Base-by-base conservation (phyloP, 139 green algal genomes). In the Asterochloris erici region DNA sequence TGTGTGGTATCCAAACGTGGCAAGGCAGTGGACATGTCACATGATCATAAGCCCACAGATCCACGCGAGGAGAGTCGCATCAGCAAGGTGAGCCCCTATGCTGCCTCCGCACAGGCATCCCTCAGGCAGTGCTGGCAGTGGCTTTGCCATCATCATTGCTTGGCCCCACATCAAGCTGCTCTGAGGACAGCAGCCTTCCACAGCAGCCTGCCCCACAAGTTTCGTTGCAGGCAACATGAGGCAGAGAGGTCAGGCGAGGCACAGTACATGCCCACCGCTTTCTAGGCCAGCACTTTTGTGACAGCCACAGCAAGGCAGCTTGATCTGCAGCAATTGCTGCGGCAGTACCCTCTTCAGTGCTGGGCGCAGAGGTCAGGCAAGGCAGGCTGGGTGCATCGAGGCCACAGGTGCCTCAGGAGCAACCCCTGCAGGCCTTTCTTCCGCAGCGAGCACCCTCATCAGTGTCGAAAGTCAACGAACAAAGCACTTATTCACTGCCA, bases 31-130 rank as follows among this genome's bases (percentile, higher is more conserved):
- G 82, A 88, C 38, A 86, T 94, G 85, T 89, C 84, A 0, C 28
- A 84, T 19, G 91, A 95, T 84, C 91, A 95, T 82, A 95, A 95
- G 82, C 91, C 91, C 27, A 91, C 76, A 17, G 86, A 95, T 69
- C 61, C 73, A 11, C 83, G 73, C 9, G 91, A 95, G 81, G 85
- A 87, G 60, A 64, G 66, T 12, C 85, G 91, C 77, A 94, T 95
- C 63, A 85, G 79, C 64, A 93, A 89, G 85, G 88, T 84, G 23
- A 68, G 38, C 70, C 9, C 1, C 11, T 71, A 2, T 14, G 1
- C 17, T 71, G 66, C 66, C 38, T 71, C 17, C 66, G 19, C 21
- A 23, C 66, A 71, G 66, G 4, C 66, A 71, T 71, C 19, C 19
- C 19, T 23, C 21, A 71, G 66, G 66, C 66, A 26, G 17, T 71